A percentile compares a stretch with the other conserved stretches of the same genome.
Conservation (phyloP, 139 green algal species). For the Astrephomene gubernaculifera region DNA sequence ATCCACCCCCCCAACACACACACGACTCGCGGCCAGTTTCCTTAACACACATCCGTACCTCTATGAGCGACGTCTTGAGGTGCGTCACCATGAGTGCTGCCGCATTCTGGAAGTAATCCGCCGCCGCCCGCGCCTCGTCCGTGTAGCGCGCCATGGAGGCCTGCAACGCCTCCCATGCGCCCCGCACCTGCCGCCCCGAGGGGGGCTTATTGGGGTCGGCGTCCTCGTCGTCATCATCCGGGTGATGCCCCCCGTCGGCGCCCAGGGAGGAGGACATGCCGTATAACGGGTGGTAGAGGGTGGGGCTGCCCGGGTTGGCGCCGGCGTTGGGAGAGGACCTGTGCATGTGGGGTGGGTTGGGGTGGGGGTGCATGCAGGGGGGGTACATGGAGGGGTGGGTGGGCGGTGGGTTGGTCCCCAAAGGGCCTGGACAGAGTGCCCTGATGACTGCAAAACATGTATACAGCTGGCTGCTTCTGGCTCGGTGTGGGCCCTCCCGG, state of each 20-base stretch:
- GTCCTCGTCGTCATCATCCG: background rate
- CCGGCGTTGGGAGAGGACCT: background rate
- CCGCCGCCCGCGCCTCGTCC: slow-evolving; percentile 48
- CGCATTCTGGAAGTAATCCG: slow-evolving; percentile 46
- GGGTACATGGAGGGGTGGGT: background rate
- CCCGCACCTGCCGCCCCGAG: background rate
- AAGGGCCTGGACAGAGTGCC: too few relatives aligned
- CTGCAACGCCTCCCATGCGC: slow-evolving; percentile 25
- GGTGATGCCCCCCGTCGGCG: too few relatives aligned
- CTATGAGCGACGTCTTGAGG: slow-evolving; percentile 54
- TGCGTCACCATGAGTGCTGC: slow-evolving; percentile 53
- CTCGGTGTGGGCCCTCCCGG: too few relatives aligned
- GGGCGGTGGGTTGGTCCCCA: too few relatives aligned
- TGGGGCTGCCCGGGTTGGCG: slow-evolving; percentile 17
- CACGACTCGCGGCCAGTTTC: too few relatives aligned
- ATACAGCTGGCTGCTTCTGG: too few relatives aligned
- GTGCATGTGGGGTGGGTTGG: background rate
- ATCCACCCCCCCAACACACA: too few relatives aligned
- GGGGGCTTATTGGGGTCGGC: background rate
- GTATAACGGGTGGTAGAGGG: slow-evolving; percentile 26
- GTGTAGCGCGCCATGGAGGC: slow-evolving; percentile 25
- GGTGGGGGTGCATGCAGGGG: background rate
- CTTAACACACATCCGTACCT: too few relatives aligned
- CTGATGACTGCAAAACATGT: too few relatives aligned
- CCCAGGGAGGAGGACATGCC: background rate